Conservation (phyloP, 495 filamentous ascomycete species). For the Usnea hakonensis region DNA sequence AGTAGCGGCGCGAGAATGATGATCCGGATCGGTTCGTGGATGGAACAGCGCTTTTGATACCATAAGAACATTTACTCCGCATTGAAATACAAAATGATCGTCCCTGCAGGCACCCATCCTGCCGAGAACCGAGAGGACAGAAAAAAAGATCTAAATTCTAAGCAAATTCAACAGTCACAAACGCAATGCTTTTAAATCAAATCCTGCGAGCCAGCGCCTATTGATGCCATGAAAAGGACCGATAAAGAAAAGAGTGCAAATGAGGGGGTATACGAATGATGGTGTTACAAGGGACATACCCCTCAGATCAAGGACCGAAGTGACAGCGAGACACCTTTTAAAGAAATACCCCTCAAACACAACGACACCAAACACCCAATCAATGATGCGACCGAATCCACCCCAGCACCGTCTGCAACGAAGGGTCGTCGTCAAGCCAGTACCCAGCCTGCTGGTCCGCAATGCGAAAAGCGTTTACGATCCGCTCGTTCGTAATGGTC, state of each 20-base stretch:
- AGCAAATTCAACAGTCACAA: background rate
- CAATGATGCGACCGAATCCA: slow-evolving; percentile 40
- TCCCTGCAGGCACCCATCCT: background rate
- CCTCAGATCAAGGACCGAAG: background rate
- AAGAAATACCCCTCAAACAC: no score
- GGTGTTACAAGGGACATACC: background rate
- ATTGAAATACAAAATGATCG: background rate
- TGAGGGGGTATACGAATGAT: background rate
- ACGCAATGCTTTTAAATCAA: background rate
- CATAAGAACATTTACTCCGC: background rate
- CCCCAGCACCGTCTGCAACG: slow-evolving; percentile 35
- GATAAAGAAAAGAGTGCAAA: background rate
- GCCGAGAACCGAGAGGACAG: background rate
- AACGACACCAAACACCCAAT: no score
- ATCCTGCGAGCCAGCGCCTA: slow-evolving; percentile 15
- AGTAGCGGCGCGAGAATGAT: background rate
- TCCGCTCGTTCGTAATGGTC: slow-evolving; percentile 56
- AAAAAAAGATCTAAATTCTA: background rate
- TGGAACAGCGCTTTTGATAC: background rate
- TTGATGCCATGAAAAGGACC: slow-evolving; percentile 1
- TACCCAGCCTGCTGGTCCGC: slow-evolving; percentile 59
- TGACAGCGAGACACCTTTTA: background rate
- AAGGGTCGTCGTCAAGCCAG: slow-evolving; percentile 69
- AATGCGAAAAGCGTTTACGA: slow-evolving; percentile 55
- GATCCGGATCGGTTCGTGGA: background rate